Conservation (phyloP, 805 yeast genomes). For the Ogataea haglerorum region DNA sequence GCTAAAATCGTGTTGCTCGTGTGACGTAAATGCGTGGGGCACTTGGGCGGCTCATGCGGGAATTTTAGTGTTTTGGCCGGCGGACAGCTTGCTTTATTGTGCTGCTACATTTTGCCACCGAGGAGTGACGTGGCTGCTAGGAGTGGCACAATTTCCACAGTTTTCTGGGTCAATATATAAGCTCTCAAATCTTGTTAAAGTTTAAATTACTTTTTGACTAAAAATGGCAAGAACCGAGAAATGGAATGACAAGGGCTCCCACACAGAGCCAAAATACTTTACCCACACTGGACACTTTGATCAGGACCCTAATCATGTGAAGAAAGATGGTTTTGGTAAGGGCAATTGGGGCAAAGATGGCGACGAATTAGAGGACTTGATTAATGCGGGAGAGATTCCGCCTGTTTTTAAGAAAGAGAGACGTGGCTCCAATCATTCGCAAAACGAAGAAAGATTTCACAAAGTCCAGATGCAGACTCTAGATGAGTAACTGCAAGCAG, state of each 20-base stretch:
- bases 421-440: slow-evolving; percentile 48
- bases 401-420: slow-evolving; percentile 44
- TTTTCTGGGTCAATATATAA: slow-evolving; percentile 2
- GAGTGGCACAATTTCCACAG: slow-evolving; percentile 7
- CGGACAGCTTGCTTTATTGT: slow-evolving; percentile 1
- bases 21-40: slow-evolving; percentile 11
- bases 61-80: slow-evolving; percentile 5
- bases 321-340: slow-evolving; percentile 83
- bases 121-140: slow-evolving; percentile 5
- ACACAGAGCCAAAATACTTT: slow-evolving; percentile 66
- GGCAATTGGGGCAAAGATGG: slow-evolving; percentile 86
- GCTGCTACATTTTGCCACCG: background rate
- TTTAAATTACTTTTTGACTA: background rate
- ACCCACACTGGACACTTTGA: slow-evolving; percentile 71
- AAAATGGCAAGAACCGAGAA: slow-evolving; percentile 75
- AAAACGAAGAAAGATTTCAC: slow-evolving; percentile 39
- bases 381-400: slow-evolving; percentile 54
- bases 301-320: slow-evolving; percentile 69
- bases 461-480: slow-evolving; percentile 20
- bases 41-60: slow-evolving; percentile 7
- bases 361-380: slow-evolving; percentile 67
- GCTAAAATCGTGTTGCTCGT: slow-evolving; percentile 24
- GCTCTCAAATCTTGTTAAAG: background rate
- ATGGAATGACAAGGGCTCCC: slow-evolving; percentile 49
- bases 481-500: slow-evolving; percentile 11